phyloP scores from a whole-genome alignment of 495 filamentous ascomycete genomes.

The Aspergillus funiculosus region DNA sequence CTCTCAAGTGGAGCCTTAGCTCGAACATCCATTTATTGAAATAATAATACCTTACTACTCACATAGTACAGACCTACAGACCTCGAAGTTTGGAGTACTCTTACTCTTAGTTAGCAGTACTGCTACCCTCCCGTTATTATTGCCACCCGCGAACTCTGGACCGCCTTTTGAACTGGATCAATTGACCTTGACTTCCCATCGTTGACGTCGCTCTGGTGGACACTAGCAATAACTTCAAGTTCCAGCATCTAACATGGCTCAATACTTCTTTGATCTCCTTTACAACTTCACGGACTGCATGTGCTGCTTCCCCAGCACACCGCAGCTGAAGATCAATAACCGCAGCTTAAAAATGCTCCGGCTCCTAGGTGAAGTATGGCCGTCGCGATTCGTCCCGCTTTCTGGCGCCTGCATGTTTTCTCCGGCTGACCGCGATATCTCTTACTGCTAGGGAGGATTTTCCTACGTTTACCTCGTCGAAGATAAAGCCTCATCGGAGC shows the following conservation, averaged over 20 bases:
- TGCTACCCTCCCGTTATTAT: no score
- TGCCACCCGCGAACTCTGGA: neutral
- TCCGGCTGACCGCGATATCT: neutral
- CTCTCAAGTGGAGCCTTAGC: constrained; percentile 4
- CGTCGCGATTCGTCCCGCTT: neutral
- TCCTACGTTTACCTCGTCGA: constrained; percentile 98
- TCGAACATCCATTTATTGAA: neutral
- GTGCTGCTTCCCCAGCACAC: constrained; percentile 89
- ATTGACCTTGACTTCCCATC: neutral
- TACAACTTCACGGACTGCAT: constrained; percentile 91
- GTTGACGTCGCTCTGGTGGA: no score
- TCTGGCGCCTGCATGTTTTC: neutral
- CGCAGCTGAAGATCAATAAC: constrained; percentile 90
- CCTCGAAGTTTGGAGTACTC: no score
- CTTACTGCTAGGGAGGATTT: constrained; percentile 69
- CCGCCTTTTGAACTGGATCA: neutral
- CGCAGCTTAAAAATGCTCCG: constrained; percentile 92
- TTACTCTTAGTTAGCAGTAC: no score
- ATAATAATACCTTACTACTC: no score
- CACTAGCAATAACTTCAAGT: no score
- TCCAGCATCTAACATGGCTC: constrained; percentile 55
- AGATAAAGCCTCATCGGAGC: constrained; percentile 69
- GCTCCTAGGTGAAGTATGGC: constrained; percentile 74
- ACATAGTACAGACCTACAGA: no score
- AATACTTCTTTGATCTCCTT: constrained; percentile 80